Evolutionary conservation across 1,139 yeast genomes (phyloP).

Genomic region (Sugiyamaella pinicola): DNA sequence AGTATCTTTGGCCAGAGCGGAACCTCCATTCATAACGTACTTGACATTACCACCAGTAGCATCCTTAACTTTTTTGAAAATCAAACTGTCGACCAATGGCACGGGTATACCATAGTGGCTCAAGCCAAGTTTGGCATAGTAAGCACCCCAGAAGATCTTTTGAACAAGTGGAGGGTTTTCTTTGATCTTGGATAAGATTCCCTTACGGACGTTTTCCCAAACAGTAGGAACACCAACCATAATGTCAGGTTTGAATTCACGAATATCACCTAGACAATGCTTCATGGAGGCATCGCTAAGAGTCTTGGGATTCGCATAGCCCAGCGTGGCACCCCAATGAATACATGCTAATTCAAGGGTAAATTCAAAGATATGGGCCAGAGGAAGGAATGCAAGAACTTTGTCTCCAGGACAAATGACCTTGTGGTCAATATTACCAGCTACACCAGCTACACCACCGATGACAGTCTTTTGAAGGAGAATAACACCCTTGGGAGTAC

Average conservation of each 20-base stretch:
- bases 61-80: slow-evolving; percentile 85
- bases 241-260: slow-evolving; percentile 83
- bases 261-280: slow-evolving; percentile 86
- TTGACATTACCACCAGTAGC: slow-evolving; percentile 94
- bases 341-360: slow-evolving; percentile 77
- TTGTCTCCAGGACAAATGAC: slow-evolving; percentile 60
- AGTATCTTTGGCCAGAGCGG: slow-evolving; percentile 85
- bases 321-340: slow-evolving; percentile 89
- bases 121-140: slow-evolving; percentile 65
- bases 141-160: slow-evolving; percentile 89
- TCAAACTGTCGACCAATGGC: slow-evolving; percentile 59
- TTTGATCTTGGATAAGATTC: slow-evolving; percentile 74
- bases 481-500: slow-evolving; percentile 96
- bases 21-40: slow-evolving; percentile 85
- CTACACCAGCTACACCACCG: slow-evolving; percentile 83
- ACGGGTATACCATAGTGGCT: slow-evolving; percentile 73
- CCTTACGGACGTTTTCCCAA: slow-evolving; percentile 96
- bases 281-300: slow-evolving; percentile 78
- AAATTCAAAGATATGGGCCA: slow-evolving; percentile 94
- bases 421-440: slow-evolving; percentile 60
- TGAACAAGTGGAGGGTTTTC: slow-evolving; percentile 69
- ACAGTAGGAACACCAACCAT: slow-evolving; percentile 99
- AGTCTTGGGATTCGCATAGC: slow-evolving; percentile 93
- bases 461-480: slow-evolving; percentile 74
- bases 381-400: slow-evolving; percentile 84